phyloP scores from a whole-genome alignment of 2,329 filamentous ascomycete species.

The Didymella lethalis region DNA sequence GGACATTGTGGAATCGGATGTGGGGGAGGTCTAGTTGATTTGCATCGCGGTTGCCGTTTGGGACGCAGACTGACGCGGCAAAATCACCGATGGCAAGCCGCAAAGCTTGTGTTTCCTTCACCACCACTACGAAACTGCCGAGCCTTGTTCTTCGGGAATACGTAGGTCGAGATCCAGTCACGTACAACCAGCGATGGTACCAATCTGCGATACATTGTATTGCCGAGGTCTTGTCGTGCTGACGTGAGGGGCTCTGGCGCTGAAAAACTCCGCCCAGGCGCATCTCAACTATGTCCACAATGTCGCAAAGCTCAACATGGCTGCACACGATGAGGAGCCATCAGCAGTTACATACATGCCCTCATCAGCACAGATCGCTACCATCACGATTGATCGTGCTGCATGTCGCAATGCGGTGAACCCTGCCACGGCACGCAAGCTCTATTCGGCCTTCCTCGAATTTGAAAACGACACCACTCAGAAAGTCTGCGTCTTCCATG shows the following conservation, averaged over 20 bases:
- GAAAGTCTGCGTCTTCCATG: conserved; percentile 62
- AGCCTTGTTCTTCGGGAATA: not conserved
- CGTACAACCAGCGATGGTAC: not conserved
- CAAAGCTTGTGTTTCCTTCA: conserved; percentile 2
- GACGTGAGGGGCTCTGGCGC: not conserved
- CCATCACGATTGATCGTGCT: conserved; percentile 63
- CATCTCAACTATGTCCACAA: not conserved
- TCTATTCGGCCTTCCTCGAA: conserved; percentile 57
- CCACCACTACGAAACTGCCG: not conserved
- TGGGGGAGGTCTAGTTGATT: conserved; percentile 1
- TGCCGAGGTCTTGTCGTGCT: conserved; percentile 7
- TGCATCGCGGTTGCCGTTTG: not conserved
- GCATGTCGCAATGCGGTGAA: conserved; percentile 63
- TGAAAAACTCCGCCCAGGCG: not conserved
- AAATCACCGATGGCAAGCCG: conserved; percentile 6
- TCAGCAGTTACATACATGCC: conserved; percentile 29
- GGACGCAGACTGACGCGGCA: not conserved
- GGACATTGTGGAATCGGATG: not conserved
- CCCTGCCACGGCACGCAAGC: conserved; percentile 56
- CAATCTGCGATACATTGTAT: not conserved
- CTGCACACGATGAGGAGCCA: conserved; percentile 7
- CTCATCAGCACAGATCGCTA: conserved; percentile 57
- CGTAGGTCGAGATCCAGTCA: not conserved
- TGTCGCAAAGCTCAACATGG: not conserved
- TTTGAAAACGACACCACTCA: conserved; percentile 62